Conservation (phyloP, 129 eudicot species). For the Artemisia argyi region DNA sequence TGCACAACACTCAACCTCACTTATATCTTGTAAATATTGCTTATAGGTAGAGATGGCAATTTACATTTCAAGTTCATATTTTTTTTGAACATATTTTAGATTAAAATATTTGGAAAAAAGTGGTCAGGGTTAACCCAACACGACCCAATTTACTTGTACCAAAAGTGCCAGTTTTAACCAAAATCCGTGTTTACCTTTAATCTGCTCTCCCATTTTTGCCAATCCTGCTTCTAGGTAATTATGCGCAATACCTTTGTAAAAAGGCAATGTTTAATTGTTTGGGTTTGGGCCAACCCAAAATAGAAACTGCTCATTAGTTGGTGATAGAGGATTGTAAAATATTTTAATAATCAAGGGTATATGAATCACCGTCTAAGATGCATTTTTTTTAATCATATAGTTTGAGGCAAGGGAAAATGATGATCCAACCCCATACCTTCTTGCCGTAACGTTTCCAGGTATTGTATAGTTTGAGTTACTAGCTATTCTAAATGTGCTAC, state of each 20-base stretch:
- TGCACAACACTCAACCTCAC: background rate
- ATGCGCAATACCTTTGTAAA: background rate
- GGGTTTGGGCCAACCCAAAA: background rate
- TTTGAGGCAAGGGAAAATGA: conserved; percentile 45
- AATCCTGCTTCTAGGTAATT: background rate
- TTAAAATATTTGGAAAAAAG: too few species aligned
- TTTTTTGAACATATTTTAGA: too few species aligned
- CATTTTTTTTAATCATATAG: conserved; percentile 25
- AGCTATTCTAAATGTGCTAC: conserved; percentile 5
- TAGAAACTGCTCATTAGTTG: background rate
- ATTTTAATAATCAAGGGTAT: background rate
- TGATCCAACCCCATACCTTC: conserved; percentile 64
- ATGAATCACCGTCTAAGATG: conserved; percentile 15
- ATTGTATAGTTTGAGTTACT: conserved; percentile 7
- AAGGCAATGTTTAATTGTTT: background rate
- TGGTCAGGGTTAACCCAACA: too few species aligned
- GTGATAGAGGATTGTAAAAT: background rate
- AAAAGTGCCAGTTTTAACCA: background rate
- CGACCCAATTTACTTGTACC: conserved; percentile 43
- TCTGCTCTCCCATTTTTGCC: too few species aligned
- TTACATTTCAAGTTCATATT: too few species aligned
- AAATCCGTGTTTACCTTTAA: too few species aligned
- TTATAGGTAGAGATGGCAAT: background rate
- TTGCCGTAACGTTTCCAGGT: conserved; percentile 60
- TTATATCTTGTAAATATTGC: background rate